Evolutionary conservation across 169 alveolate genomes (phyloP), one percentile per base, ranked within the genome.

Genomic region (Cryptosporidium xiaoi): DNA sequence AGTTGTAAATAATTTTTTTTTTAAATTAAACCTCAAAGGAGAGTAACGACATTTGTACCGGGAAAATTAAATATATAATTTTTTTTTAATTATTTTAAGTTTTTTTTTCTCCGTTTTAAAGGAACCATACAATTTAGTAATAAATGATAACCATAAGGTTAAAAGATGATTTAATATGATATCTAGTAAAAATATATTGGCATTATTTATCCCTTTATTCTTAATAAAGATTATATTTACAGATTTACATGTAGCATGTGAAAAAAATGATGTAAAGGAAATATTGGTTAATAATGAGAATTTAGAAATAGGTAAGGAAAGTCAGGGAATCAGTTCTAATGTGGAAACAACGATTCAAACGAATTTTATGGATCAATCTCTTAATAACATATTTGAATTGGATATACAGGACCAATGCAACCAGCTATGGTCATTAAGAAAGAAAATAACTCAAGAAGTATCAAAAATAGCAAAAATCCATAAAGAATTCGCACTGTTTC

Each of bases 371-470:
- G 67, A 53, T 3, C 7, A 13, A 16, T 34, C 87, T 40, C 33
- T 34, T 13, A 44, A 24, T 0, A 62, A 56, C 31, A 7, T 44
- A 8, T 46, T 60, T 40, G 71, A 77, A 60, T 24, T 77, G 36
- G 64, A 44, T 48, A 4, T 77, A 33, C 77, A 77, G 18, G 87
- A 60, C 12, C 62, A 77, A 18, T 77, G 87, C 40, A 77, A 77
- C 55, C 69, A 62, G 18, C 71, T 77, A 20, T 77, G 87, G 87
- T 58, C 71, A 40, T 60, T 27, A n/a, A 56, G 33, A 29, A 69
- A 56, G 29, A 27, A 69, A 55, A 27, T 69, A 16, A 36, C 10
- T 8, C 65, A 69, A n/a, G 67, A 51, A 69, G 31, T 34, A 31
- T 69, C 66, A 29, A 69, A 34, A 27, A 8, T 69, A 4, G 66